Base-by-base conservation (phyloP, 352 stramenopile genomes). In the Phytophthora fragariaefolia region DNA sequence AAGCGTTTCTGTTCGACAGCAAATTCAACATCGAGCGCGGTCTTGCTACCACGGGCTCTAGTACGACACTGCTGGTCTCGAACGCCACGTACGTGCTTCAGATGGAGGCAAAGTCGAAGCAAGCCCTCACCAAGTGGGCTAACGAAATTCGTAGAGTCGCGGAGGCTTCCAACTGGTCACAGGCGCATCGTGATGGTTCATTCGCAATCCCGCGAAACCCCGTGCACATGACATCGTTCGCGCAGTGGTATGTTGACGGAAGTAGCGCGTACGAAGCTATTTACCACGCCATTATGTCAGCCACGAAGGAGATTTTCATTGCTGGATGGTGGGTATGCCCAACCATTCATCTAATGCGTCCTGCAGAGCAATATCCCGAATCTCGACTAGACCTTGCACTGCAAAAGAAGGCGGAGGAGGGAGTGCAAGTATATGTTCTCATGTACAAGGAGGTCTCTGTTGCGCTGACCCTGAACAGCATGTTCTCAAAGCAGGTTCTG, bases 381-480 rank as follows among this genome's bases (percentile, higher is more conserved):
- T 90, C 85, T 22, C 75, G 86, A 46, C 58, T 96, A 8, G 88
- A 96, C 63, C 45, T 80, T 42, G 57, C 85, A 15, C 66, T 96
- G 0, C 48, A 87, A 51, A 84, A 89, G 54, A 92, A 93, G 46
- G 88, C 88, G 0, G 72, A 89, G 63, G 82, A 92, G 49, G 88
- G 88, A n/a, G 84, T 96, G 18, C 80, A 90, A 69, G 83, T 98
- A 13, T 97, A 97, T 65, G 85, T 98, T 23, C 74, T 98, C 13
- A 94, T 98, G 76, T 97, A 98, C 80, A 96, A 97, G 57, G 92
- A 98, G 65, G 61, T 97, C 7, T 79, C 85, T 2, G 66, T 95
- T 42, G 86, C 89, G 9, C 69, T 97, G 51, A 94, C 87, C 17
- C 64, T 96, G 28, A 96, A 97, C 76, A 95, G 84, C 64, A 80